Conservation (phyloP, 768 basidiomycete genomes). For the Solioccasus polychromus region DNA sequence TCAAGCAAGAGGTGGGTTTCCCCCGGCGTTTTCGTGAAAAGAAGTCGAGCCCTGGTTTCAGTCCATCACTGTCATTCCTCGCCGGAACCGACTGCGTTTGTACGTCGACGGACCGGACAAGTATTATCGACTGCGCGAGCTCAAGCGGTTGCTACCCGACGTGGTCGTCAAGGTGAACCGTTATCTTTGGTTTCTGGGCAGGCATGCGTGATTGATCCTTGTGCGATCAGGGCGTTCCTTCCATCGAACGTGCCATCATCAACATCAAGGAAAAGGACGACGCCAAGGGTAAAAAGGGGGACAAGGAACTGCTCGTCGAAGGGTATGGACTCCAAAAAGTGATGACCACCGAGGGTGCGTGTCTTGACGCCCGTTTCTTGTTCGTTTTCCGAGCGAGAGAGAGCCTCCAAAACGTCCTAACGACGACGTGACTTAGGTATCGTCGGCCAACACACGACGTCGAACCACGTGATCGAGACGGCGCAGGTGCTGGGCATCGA, state of each 20-base stretch:
- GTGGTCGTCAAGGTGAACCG: slow-evolving; percentile 83
- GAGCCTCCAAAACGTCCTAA: no score
- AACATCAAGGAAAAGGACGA: slow-evolving; percentile 92
- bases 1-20: slow-evolving; percentile 71
- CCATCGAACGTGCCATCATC: slow-evolving; percentile 91
- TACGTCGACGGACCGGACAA: slow-evolving; percentile 78
- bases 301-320: slow-evolving; percentile 93
- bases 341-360: slow-evolving; percentile 91
- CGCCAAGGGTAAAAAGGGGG: slow-evolving; percentile 72
- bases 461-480: slow-evolving; percentile 97
- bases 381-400: no score
- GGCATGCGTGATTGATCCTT: no score
- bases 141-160: slow-evolving; percentile 79
- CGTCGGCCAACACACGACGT: slow-evolving; percentile 86
- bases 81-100: slow-evolving; percentile 71
- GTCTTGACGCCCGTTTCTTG: no score
- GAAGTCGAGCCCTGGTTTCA: slow-evolving; percentile 27
- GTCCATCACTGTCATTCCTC: slow-evolving; percentile 75
- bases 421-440: no score
- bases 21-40: not conserved
- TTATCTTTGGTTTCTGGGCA: not conserved
- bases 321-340: slow-evolving; percentile 96
- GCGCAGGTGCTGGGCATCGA: slow-evolving; percentile 97
- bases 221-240: slow-evolving; percentile 79
- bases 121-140: slow-evolving; percentile 78